Evolutionary conservation across 2,329 filamentous ascomycete species (phyloP), one percentile per base, ranked within the genome.

Genomic region (Paraphoma chrysanthemicola): DNA sequence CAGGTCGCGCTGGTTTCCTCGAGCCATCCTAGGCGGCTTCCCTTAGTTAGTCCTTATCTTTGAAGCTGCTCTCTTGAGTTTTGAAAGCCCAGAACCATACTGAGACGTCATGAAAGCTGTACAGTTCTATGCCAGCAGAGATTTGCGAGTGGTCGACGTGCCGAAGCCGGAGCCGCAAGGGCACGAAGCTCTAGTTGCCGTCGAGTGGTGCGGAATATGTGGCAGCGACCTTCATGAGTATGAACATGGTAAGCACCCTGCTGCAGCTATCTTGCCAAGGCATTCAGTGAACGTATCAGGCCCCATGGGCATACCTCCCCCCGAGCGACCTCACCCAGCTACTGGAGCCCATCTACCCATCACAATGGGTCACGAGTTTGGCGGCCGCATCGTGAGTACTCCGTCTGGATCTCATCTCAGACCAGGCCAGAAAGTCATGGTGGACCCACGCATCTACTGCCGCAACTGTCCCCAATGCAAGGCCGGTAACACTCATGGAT

Each of bases 281-380:
- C 31, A 36, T 14, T 42, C 55, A 11, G 49, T 50, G n/a, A 23
- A 29, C 11, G 8, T 14, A 41, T 36, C 30, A 70, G 67, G 68
- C 4, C 66, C 65, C 3, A 29, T 58, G 11, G 39, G 39, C 39
- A 53, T 64, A 31, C 57, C 60, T 28, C 29, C 11, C 17, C 57
- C 64, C 48, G 63, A 61, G 10, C 54, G 49, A 12, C 66, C 69
- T 12, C 69, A 73, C 47, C 57, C 65, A 5, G 12, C 60, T 8
- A 71, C 70, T 8, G 44, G 56, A 30, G 55, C 63, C 14, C 44
- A 50, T 16, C 48, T 67, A 6, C 72, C 71, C 7, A 45, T 72
- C 0, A 74, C 71, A 18, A 56, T 74, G 52, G 71, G 72, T 51
- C 71, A 74, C 51, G 72, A 74, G 46, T 72, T 74, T 62, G 63